Conservation (phyloP, 2,329 filamentous ascomycete species). For the Pseudopyricularia cyperi region DNA sequence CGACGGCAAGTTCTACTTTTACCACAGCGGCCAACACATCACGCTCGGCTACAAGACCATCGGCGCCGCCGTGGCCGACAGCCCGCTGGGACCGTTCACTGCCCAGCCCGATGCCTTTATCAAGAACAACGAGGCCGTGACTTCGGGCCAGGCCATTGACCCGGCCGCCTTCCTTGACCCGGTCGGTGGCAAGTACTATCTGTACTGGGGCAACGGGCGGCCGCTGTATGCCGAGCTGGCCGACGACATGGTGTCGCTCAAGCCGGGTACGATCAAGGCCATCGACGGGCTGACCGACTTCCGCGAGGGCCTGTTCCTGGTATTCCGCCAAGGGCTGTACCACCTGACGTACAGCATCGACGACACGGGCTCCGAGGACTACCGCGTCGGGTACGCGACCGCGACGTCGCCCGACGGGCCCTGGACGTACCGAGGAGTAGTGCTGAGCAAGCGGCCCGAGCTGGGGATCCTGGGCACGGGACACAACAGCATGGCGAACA, state of each 20-base stretch:
- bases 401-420: conserved; percentile 22
- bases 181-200: conserved; percentile 39
- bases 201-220: conserved; percentile 46
- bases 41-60: conserved; percentile 45
- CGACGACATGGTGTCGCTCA: conserved; percentile 31
- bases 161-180: conserved; percentile 49
- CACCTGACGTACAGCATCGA: conserved; percentile 35
- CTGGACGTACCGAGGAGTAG: conserved; percentile 29
- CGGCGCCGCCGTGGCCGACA: conserved; percentile 43
- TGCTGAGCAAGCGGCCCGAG: conserved; percentile 26
- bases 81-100: conserved; percentile 46
- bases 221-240: conserved; percentile 26
- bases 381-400: conserved; percentile 33
- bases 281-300: conserved; percentile 26
- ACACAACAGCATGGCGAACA: conserved; percentile 29
- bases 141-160: conserved; percentile 38
- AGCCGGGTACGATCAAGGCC: conserved; percentile 17
- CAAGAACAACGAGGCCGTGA: conserved; percentile 32
- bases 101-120: conserved; percentile 40
- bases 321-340: conserved; percentile 29
- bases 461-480: conserved; percentile 31
- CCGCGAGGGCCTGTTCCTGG: conserved; percentile 28
- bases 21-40: conserved; percentile 41
- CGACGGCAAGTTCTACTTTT: conserved; percentile 51
- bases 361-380: conserved; percentile 30